Base-by-base conservation (phyloP, 1,139 yeast species). In the Wickerhamomyces sp. region DNA sequence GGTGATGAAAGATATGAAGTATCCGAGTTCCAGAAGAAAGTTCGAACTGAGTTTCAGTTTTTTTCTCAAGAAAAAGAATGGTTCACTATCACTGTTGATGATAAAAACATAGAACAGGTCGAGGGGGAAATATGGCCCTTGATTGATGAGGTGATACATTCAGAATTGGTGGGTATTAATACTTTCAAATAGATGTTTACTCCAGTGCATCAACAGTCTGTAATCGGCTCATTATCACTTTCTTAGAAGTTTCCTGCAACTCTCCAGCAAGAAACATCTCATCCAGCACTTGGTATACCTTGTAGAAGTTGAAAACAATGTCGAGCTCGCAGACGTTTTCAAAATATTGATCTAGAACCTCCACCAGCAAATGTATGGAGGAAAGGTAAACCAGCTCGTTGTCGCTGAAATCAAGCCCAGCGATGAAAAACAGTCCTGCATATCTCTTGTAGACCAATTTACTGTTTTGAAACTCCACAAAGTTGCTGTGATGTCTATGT, bases 261-360 rank as follows among this genome's bases (percentile, higher is more conserved):
- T 86, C 94, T 9, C 95, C 95, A 9, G 87, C 90, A 38, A 82
- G 59, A 56, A 78, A 83, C 54, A 86, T 70, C 57, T 85, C 94
- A 58, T 86, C 95, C 45, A 86, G 58, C 12, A 85, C 78, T 46
- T 70, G 68, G 58, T 85, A 82, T 20, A 83, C 74, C 58, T 81
- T 83, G 63, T 80, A 78, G 60, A 86, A 86, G 59, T 84, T 84
- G 64, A 85, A 86, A 18, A 87, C 89, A 43, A 87, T 72, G 59
- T 92, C 98, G 52, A 92, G 71, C 63, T 92, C 98, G 64, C 97
- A 90, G n/a, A 92, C 98, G 55, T 83, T 89, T 47, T 76, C 70
- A 56, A 92, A 92, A 60, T 84, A 88, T 7, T 81, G 72, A 59
- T 92, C 98, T 44, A 92, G 66, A 10, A 89, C 78, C 61, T 92